These are phyloP conservation scores for Elaeagnus macrophylla DNA, from an alignment of 306 rosid species.

Conservation along the genomic window DNA sequence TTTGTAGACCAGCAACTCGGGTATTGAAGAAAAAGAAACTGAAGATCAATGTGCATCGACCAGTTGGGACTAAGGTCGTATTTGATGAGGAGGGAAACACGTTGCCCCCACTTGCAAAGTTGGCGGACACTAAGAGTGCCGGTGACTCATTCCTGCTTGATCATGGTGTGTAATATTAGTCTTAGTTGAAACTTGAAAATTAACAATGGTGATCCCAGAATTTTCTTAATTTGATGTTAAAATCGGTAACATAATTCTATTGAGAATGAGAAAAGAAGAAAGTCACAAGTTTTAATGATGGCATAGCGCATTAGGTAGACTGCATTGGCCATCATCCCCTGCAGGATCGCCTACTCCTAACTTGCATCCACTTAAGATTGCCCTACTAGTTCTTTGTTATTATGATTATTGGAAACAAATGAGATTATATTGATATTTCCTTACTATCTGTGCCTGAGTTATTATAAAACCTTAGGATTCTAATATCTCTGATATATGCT, in stretches of 20 bases:
- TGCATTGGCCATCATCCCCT: no score
- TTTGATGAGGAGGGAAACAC: conserved; percentile 83
- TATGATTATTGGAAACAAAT: no score
- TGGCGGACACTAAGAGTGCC: conserved; percentile 45
- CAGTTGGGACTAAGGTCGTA: conserved; percentile 65
- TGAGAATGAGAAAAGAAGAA: no score
- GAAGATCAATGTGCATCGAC: conserved; percentile 72
- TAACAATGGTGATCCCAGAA: background rate
- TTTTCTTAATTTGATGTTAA: no score
- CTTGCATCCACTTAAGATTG: no score
- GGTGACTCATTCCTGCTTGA: conserved; percentile 38
- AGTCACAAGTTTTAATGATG: no score
- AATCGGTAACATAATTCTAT: no score
- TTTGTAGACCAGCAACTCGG: conserved; percentile 44
- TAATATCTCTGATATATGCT: conserved; percentile 1
- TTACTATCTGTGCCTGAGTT: no score
- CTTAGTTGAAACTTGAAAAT: background rate
- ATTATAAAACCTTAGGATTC: background rate
- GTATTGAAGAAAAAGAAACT: conserved; percentile 75
- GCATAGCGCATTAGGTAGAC: no score
- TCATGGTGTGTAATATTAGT: conserved; percentile 37
- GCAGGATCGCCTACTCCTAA: no score
- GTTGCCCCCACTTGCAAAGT: conserved; percentile 64
- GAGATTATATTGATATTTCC: no score
- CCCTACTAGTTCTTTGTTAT: no score